These are phyloP conservation scores for Biscutella laevigata DNA, from an alignment of 441 rosid genomes.

Conservation along the genomic window DNA sequence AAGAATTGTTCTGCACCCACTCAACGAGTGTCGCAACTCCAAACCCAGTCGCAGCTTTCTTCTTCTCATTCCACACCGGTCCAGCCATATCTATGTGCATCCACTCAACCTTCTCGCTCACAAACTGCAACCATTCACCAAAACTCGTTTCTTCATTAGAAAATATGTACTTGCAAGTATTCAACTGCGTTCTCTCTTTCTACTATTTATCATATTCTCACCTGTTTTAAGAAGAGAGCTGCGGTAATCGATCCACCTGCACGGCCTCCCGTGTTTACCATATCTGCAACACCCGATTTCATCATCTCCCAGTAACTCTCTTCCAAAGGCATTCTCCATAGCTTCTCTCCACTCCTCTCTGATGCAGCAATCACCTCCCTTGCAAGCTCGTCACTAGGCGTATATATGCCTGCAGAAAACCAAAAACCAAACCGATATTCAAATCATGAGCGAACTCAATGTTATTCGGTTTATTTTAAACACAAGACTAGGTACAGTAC, in stretches of 20 bases:
- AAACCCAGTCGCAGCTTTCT: slow-evolving; percentile 70
- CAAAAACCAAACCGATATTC: background rate
- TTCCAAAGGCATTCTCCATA: slow-evolving; percentile 97
- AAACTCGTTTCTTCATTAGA: slow-evolving; percentile 16
- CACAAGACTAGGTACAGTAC: slow-evolving; percentile 31
- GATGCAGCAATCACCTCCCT: slow-evolving; percentile 82
- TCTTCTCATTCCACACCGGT: slow-evolving; percentile 89
- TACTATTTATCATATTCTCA: slow-evolving; percentile 17
- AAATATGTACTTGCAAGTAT: background rate
- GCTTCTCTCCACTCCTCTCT: slow-evolving; percentile 77
- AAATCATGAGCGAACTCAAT: background rate
- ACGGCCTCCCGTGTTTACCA: slow-evolving; percentile 90
- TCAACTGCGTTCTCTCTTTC: background rate
- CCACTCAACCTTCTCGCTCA: slow-evolving; percentile 80
- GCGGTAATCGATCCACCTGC: slow-evolving; percentile 89
- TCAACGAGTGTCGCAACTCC: slow-evolving; percentile 86
- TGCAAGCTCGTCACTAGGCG: slow-evolving; percentile 75
- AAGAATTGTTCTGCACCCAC: slow-evolving; percentile 77
- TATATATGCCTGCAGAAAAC: slow-evolving; percentile 55
- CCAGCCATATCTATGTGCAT: slow-evolving; percentile 98
- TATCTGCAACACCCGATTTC: slow-evolving; percentile 95
- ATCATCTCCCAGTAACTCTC: slow-evolving; percentile 96
- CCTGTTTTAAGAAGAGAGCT: slow-evolving; percentile 90
- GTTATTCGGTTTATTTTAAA: background rate
- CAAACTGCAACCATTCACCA: slow-evolving; percentile 57